Base-by-base conservation (phyloP, 768 basidiomycete genomes). In the Leucosporidium yakuticum region DNA sequence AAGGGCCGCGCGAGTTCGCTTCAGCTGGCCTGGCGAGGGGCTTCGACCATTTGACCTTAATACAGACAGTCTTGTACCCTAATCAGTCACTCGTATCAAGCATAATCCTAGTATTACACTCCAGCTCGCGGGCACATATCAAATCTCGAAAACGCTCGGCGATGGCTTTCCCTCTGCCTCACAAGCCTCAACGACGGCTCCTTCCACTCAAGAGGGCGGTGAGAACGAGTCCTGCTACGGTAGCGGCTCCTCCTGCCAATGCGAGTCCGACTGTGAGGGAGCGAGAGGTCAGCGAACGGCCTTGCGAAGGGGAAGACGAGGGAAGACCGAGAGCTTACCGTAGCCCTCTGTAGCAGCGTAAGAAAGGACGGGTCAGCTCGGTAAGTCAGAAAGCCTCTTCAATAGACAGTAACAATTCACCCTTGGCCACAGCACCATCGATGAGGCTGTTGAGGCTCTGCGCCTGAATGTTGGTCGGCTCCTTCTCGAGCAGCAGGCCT, bases 201-300 rank as follows among this genome's bases (percentile, higher is more conserved):
- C 65, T 74, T 69, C 65, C 74, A 56, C 27, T 51, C 50, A 70
- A 27, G 31, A 80, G 47, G 7, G 78, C 75, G 6, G 79, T 77
- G 4, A 79, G 67, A 20, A 80, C 69, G 21, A 81, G 65, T 1
- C 80, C 78, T 61, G 91, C 89, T 27, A 95, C 75, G 20, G 95
- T 93, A 20, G 90, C 92, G 51, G 85, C 88, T 63, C 93, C 91
- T 60, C 94, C 94, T 25, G 87, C 91, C 53, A 99, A 83, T 20
- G 93, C 96, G 88, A 99, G 92, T 57, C 96, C 96, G 60, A 97
- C 90, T 99, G 95, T 94, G 78, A 9, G 47, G 59, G 60, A 34
- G 36, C 57, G 60, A 39, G 44, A 29, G 21, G 70, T 62, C 54
- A 62, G 55, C 27, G 15, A 23, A 51, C 48, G 54, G 9, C 23